Percentiles rank a stretch among this genome's conserved stretches.
Evolutionary conservation across 768 basidiomycete species (phyloP).

Genomic region (Suillus decipiens): DNA sequence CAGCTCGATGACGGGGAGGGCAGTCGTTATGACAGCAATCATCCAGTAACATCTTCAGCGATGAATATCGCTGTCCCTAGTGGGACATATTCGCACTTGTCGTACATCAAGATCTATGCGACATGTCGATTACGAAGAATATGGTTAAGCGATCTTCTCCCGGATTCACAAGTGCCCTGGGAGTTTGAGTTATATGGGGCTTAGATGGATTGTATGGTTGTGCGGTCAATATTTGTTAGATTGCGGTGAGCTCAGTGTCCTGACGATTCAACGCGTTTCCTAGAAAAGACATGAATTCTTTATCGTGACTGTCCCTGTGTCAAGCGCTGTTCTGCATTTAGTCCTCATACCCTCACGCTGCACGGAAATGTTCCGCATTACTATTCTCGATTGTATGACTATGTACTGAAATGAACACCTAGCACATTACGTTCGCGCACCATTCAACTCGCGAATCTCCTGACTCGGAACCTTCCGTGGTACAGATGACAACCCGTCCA

Average conservation of each 20-base stretch:
- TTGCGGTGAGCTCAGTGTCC: background rate
- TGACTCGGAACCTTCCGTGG: no score
- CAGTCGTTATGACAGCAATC: slow-evolving; percentile 8
- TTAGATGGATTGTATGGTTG: slow-evolving; percentile 21
- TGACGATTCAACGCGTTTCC: background rate
- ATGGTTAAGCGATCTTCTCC: slow-evolving; percentile 67
- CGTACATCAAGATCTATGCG: slow-evolving; percentile 77
- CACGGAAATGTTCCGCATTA: background rate
- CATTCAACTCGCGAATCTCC: no score
- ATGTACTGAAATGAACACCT: background rate
- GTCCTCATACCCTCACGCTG: background rate
- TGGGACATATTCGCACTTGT: slow-evolving; percentile 62
- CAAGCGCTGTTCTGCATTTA: background rate
- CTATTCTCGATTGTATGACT: background rate
- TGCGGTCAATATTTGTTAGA: background rate
- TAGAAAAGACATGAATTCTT: background rate
- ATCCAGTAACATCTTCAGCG: slow-evolving; percentile 16
- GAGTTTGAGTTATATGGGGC: slow-evolving; percentile 70
- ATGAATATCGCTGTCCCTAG: slow-evolving; percentile 40
- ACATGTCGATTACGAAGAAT: slow-evolving; percentile 75
- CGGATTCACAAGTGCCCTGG: slow-evolving; percentile 58
- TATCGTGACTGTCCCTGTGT: background rate
- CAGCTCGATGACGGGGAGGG: slow-evolving; percentile 24
- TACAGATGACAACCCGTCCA: no score
- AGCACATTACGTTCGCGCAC: no score